A percentile compares a stretch with the other conserved stretches of the same genome.
phyloP scores from a whole-genome alignment of 2,329 filamentous ascomycete genomes.

The Colletotrichum eremochloae region DNA sequence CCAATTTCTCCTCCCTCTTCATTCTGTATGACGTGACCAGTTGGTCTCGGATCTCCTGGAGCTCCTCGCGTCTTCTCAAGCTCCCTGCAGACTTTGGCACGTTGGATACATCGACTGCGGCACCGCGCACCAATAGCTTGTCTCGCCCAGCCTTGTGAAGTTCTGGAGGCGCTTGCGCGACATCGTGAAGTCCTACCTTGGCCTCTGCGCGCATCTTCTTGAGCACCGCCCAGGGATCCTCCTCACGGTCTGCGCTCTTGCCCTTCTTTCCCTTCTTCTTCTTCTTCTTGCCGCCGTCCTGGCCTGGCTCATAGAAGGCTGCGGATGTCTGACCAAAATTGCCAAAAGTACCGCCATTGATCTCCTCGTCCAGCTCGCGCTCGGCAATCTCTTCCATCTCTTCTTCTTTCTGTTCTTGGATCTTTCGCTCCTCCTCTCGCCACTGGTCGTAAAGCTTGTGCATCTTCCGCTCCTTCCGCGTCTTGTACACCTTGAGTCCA shows the following conservation, averaged over 20 bases:
- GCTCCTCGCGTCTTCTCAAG: slow-evolving; percentile 55
- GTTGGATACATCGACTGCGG: slow-evolving; percentile 52
- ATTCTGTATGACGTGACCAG: slow-evolving; percentile 56
- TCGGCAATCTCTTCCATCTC: slow-evolving; percentile 75
- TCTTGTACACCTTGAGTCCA: slow-evolving; percentile 77
- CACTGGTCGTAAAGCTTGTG: slow-evolving; percentile 85
- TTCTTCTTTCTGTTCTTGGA: slow-evolving; percentile 74
- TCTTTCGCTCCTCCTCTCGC: slow-evolving; percentile 74
- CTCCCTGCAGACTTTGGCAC: slow-evolving; percentile 57
- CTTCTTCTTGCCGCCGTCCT: slow-evolving; percentile 61
- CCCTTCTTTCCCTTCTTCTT: slow-evolving; percentile 60
- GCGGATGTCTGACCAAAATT: slow-evolving; percentile 48
- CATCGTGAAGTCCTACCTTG: slow-evolving; percentile 65
- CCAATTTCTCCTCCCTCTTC: slow-evolving; percentile 48
- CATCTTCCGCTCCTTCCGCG: slow-evolving; percentile 88
- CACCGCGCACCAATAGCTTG: slow-evolving; percentile 51
- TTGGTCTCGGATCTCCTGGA: slow-evolving; percentile 52
- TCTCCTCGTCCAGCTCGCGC: slow-evolving; percentile 71
- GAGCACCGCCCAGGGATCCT: slow-evolving; percentile 83
- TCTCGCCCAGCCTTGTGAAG: slow-evolving; percentile 65
- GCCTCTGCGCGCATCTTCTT: slow-evolving; percentile 74
- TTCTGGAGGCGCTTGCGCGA: slow-evolving; percentile 82
- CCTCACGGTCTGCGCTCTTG: slow-evolving; percentile 63
- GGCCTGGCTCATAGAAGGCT: slow-evolving; percentile 55
- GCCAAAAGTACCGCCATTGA: slow-evolving; percentile 60